phyloP scores from a whole-genome alignment of 257 asterid species.

The Linaria vulgaris region DNA sequence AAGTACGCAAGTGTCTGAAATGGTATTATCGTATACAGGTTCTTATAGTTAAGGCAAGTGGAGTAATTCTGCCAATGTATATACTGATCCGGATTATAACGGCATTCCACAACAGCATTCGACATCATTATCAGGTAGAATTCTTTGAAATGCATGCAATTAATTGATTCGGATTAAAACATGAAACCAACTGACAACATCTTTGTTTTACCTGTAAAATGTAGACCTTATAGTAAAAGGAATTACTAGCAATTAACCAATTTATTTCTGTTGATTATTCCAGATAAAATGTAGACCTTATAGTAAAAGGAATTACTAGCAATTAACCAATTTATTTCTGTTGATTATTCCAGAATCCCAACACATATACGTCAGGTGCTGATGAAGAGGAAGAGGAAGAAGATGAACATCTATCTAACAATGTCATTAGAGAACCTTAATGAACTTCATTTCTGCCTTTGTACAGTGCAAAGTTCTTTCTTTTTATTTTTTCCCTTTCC shows the following conservation, averaged over 20 bases:
- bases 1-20: too few relatives aligned
- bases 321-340: background rate
- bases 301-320: too few relatives aligned
- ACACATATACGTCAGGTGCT: conserved; percentile 25
- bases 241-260: background rate
- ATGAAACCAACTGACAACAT: too few relatives aligned
- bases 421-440: conserved; percentile 18
- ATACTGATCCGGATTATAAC: conserved; percentile 52
- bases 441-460: conserved; percentile 4
- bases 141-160: background rate
- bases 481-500: background rate
- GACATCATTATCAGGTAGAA: conserved; percentile 47
- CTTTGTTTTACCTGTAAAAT: too few relatives aligned
- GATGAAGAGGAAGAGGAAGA: conserved; percentile 33
- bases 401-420: conserved; percentile 21
- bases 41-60: conserved; percentile 54
- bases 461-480: conserved; percentile 23
- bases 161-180: background rate
- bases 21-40: conserved; percentile 43
- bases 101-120: conserved; percentile 44
- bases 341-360: conserved; percentile 27
- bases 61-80: conserved; percentile 80
- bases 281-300: too few relatives aligned
- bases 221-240: too few relatives aligned
- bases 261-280: conserved; percentile 3